phyloP scores from a whole-genome alignment of 352 stramenopile genomes.

The Pythium brassicae region DNA sequence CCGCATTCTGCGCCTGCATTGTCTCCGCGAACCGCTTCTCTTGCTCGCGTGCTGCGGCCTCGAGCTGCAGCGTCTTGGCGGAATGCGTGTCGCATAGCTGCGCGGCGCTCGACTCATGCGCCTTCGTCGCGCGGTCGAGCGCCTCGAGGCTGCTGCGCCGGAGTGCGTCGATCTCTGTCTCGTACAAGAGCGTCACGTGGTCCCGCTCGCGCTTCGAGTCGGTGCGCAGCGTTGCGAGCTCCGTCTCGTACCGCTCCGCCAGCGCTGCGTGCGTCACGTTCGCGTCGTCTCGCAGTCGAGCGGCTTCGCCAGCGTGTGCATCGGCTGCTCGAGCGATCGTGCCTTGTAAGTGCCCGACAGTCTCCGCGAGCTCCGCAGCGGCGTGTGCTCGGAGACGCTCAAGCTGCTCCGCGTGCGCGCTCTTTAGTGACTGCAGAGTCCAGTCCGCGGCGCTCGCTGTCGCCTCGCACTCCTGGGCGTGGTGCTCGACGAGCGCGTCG shows the following conservation, averaged over 20 bases:
- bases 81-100: constrained; percentile 45
- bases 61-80: constrained; percentile 31
- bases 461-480: constrained; percentile 18
- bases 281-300: constrained; percentile 13
- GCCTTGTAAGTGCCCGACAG: constrained; percentile 18
- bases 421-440: constrained; percentile 15
- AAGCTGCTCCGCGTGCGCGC: constrained; percentile 20
- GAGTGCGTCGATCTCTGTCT: constrained; percentile 40
- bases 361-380: constrained; percentile 19
- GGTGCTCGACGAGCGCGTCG: constrained; percentile 17
- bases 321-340: constrained; percentile 12
- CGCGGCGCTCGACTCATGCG: constrained; percentile 22
- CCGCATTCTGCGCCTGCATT: constrained; percentile 13
- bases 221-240: constrained; percentile 8
- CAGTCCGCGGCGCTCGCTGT: constrained; percentile 12
- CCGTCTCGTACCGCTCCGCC: constrained; percentile 11
- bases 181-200: constrained; percentile 28
- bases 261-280: constrained; percentile 14
- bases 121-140: constrained; percentile 22
- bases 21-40: constrained; percentile 25
- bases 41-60: constrained; percentile 42
- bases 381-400: constrained; percentile 14
- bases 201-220: constrained; percentile 19
- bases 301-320: constrained; percentile 14
- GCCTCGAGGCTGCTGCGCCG: constrained; percentile 29